Conservation (phyloP, 1,284 basidiomycete species). For the Puccinia novopanici region DNA sequence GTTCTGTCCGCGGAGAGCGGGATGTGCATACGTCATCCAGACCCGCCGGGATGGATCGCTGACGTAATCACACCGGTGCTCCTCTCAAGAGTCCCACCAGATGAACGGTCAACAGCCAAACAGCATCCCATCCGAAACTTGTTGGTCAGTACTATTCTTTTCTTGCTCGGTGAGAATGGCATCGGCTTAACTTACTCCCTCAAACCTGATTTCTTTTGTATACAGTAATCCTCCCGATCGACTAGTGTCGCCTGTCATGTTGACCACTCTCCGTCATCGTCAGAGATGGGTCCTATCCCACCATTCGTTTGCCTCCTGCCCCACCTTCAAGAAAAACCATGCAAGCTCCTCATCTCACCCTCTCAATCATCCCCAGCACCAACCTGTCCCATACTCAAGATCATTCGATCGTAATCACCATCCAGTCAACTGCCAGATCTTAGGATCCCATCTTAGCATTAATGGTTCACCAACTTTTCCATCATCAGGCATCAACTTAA, state of each 20-base stretch:
- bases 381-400: not conserved
- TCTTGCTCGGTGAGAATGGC: too few relatives aligned
- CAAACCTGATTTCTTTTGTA: not conserved
- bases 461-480: too few relatives aligned
- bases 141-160: too few relatives aligned
- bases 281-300: not conserved
- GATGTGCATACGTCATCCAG: too few relatives aligned
- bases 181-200: too few relatives aligned
- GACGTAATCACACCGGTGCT: too few relatives aligned
- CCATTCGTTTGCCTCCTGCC: slow-evolving; percentile 4
- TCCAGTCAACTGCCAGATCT: not conserved
- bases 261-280: slow-evolving; percentile 33
- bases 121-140: too few relatives aligned
- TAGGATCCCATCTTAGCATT: not conserved
- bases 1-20: too few relatives aligned
- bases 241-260: slow-evolving; percentile 20
- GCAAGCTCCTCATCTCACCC: too few relatives aligned
- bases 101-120: too few relatives aligned
- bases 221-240: not conserved
- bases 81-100: too few relatives aligned
- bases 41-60: too few relatives aligned
- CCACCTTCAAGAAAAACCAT: not conserved
- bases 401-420: not conserved
- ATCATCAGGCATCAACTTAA: not conserved
- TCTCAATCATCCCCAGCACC: not conserved